phyloP scores from a whole-genome alignment of 768 basidiomycete genomes.

The Fomitopsis pulvina region DNA sequence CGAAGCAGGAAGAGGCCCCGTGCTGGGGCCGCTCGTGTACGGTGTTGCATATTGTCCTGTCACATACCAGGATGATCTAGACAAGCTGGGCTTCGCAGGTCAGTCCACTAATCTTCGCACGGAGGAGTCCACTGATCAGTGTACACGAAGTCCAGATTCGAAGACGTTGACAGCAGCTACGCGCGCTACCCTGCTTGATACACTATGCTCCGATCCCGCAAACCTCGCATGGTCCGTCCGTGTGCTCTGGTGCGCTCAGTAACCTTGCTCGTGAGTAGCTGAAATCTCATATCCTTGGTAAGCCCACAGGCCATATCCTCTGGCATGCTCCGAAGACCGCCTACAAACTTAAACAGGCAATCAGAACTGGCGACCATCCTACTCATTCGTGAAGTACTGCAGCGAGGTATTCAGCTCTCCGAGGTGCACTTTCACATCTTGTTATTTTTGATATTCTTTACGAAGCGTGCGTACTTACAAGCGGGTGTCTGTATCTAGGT shows the following conservation, averaged over 20 bases:
- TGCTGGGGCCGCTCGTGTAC: constrained; percentile 93
- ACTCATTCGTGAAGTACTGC: constrained; percentile 81
- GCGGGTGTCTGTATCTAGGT: constrained; percentile 39
- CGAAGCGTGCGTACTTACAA: no score
- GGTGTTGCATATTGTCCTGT: constrained; percentile 90
- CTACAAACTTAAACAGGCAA: constrained; percentile 83
- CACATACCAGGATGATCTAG: constrained; percentile 66
- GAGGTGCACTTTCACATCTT: constrained; percentile 40
- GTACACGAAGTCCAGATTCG: constrained; percentile 68
- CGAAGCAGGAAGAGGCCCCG: constrained; percentile 95
- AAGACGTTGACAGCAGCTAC: constrained; percentile 78
- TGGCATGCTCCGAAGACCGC: constrained; percentile 83
- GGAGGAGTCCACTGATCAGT: not conserved
- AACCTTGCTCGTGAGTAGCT: not conserved
- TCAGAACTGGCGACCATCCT: constrained; percentile 85
- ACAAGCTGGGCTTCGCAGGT: constrained; percentile 90
- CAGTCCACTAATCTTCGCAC: constrained; percentile 12
- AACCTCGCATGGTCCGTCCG: constrained; percentile 82
- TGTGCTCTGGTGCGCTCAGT: constrained; percentile 50
- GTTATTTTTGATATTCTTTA: not conserved
- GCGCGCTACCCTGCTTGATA: constrained; percentile 56
- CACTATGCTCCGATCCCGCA: constrained; percentile 59
- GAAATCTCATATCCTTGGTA: constrained; percentile 7
- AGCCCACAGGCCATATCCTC: constrained; percentile 89
- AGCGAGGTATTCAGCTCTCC: constrained; percentile 70